These are phyloP conservation scores for Sedum album DNA, from an alignment of 164 flowering plant species.

Conservation along the genomic window DNA sequence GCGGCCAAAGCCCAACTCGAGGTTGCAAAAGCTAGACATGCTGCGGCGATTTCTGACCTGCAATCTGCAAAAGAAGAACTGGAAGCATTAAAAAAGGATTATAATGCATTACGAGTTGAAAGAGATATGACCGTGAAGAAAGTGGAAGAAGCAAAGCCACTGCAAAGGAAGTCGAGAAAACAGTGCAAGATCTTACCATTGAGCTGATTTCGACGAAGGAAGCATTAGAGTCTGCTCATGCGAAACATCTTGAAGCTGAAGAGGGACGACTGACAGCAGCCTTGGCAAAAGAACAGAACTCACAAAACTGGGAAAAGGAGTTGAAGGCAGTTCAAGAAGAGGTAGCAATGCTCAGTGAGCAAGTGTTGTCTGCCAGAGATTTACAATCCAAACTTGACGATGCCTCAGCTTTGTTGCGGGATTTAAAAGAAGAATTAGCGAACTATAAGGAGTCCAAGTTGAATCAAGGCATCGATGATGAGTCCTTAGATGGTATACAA, in stretches of 20 bases:
- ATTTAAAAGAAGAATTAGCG: conserved; percentile 66
- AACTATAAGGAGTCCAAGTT: conserved; percentile 74
- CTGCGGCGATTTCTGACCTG: conserved; percentile 58
- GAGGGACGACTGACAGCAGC: conserved; percentile 75
- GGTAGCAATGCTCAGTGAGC: conserved; percentile 43
- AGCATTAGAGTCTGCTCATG: conserved; percentile 68
- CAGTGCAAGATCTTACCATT: conserved; percentile 71
- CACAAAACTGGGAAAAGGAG: conserved; percentile 67
- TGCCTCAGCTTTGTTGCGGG: conserved; percentile 46
- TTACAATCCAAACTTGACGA: conserved; percentile 53
- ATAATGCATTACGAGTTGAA: conserved; percentile 41
- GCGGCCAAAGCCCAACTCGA: conserved; percentile 94
- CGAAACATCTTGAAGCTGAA: conserved; percentile 83
- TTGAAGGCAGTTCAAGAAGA: conserved; percentile 75
- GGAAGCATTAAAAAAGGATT: conserved; percentile 44
- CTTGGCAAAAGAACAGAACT: conserved; percentile 71
- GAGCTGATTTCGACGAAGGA: conserved; percentile 76
- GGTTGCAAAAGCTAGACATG: conserved; percentile 67
- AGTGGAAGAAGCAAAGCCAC: conserved; percentile 61
- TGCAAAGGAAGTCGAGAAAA: conserved; percentile 65
- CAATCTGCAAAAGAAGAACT: conserved; percentile 62
- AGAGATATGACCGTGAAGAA: conserved; percentile 44
- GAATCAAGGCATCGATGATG: conserved; percentile 28
- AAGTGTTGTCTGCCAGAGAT: conserved; percentile 47
- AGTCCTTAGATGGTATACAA: neutral